A percentile compares a stretch with the other conserved stretches of the same genome.
phyloP scores from a whole-genome alignment of 495 filamentous ascomycete genomes.

The Monascus purpureus region DNA sequence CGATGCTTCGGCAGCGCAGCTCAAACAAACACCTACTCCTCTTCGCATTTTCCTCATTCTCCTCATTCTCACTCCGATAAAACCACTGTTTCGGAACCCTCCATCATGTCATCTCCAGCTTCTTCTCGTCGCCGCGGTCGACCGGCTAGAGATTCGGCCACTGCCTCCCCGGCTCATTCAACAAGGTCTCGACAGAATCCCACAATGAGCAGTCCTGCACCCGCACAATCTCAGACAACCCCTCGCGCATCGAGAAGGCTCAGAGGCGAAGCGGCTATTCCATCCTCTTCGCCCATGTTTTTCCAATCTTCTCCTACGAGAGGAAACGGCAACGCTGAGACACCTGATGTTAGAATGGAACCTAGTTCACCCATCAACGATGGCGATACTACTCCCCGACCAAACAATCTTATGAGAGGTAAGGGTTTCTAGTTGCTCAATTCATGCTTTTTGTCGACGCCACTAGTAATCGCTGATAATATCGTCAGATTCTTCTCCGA shows the following conservation, averaged over 20 bases:
- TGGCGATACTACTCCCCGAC: slow-evolving; percentile 63
- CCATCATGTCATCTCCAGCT: slow-evolving; percentile 37
- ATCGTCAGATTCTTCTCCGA: slow-evolving; percentile 82
- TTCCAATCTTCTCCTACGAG: slow-evolving; percentile 64
- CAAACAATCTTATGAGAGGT: slow-evolving; percentile 49
- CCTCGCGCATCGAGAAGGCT: slow-evolving; percentile 32
- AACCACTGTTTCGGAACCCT: slow-evolving; percentile 2
- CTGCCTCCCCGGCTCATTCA: slow-evolving; percentile 28
- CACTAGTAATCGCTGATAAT: too few relatives aligned
- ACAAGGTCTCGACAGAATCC: slow-evolving; percentile 22
- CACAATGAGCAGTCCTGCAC: slow-evolving; percentile 23
- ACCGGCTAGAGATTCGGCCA: slow-evolving; percentile 24
- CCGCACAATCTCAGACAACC: slow-evolving; percentile 20
- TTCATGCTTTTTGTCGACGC: too few relatives aligned
- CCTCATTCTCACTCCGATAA: slow-evolving; percentile 1
- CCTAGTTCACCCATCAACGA: slow-evolving; percentile 56
- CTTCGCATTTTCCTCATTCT: too few relatives aligned
- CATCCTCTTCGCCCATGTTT: slow-evolving; percentile 70
- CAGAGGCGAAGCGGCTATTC: slow-evolving; percentile 20
- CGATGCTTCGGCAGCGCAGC: too few relatives aligned
- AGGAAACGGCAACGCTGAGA: slow-evolving; percentile 40
- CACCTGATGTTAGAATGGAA: slow-evolving; percentile 35
- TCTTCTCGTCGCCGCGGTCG: slow-evolving; percentile 27
- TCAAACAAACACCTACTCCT: too few relatives aligned
- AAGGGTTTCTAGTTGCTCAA: slow-evolving; percentile 11